Percentiles rank a stretch among this genome's conserved stretches.
These are phyloP conservation scores for Pugionium dolabratum DNA, from an alignment of 345 rosid species.

Conservation along the genomic window DNA sequence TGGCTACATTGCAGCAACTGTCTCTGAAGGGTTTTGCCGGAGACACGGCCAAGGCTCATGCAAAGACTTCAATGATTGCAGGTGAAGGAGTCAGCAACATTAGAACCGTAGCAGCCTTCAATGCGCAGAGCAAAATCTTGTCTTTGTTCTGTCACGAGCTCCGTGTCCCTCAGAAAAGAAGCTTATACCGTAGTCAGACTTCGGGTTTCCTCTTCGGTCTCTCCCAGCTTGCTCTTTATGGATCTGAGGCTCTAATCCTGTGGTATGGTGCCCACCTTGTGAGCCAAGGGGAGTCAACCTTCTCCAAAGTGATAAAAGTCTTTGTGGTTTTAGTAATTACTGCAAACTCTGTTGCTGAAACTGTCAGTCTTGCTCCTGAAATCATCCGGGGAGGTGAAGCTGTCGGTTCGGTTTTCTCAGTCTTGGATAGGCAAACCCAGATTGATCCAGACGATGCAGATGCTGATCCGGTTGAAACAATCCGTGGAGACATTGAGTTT, in stretches of 20 bases:
- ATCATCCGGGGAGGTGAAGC: constrained; percentile 97
- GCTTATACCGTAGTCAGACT: constrained; percentile 77
- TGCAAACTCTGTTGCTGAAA: constrained; percentile 98
- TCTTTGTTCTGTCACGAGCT: constrained; percentile 83
- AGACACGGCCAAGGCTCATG: constrained; percentile 99
- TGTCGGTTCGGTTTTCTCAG: constrained; percentile 90
- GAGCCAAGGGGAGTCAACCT: constrained; percentile 77
- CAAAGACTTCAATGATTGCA: constrained; percentile 99
- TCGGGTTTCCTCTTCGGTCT: constrained; percentile 94
- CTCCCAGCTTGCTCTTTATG: constrained; percentile 91
- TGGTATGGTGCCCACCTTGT: constrained; percentile 98
- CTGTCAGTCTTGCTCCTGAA: constrained; percentile 99
- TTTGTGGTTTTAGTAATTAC: constrained; percentile 93
- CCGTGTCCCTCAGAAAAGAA: constrained; percentile 70
- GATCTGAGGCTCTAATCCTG: constrained; percentile 93
- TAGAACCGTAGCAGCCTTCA: constrained; percentile 96
- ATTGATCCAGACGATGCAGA: constrained; percentile 95
- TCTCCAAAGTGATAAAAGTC: constrained; percentile 97
- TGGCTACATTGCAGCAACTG: constrained; percentile 77
- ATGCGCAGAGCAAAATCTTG: constrained; percentile 86
- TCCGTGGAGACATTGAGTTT: constrained; percentile 93
- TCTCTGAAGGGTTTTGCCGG: constrained; percentile 99
- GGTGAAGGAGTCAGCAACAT: constrained; percentile 99
- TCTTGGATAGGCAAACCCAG: constrained; percentile 72
- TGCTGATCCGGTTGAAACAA: constrained; percentile 76